Evolutionary conservation across 768 basidiomycete species (phyloP).

Genomic region (Amanita fuliginea): DNA sequence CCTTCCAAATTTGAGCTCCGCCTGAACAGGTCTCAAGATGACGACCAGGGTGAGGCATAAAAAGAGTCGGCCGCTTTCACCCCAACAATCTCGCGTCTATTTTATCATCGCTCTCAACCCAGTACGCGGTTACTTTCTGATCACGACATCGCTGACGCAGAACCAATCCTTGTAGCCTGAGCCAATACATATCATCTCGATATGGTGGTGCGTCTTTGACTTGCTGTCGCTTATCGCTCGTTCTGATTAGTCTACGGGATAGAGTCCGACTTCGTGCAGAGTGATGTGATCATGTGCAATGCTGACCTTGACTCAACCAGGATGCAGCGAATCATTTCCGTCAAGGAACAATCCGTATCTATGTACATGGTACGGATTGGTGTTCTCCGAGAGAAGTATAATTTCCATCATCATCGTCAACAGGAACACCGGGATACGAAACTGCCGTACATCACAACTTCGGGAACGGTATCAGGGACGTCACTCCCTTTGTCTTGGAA

Average conservation of each 20-base stretch:
- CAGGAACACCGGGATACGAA: neutral
- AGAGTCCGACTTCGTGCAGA: neutral
- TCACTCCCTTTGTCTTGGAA: neutral
- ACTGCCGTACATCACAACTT: neutral
- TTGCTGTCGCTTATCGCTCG: neutral
- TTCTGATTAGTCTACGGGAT: neutral
- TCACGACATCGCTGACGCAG: no score
- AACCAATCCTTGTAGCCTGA: no score
- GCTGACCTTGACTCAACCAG: neutral
- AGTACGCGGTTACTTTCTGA: no score
- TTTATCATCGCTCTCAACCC: no score
- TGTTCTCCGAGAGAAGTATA: neutral
- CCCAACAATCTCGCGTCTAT: no score
- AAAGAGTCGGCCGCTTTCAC: no score
- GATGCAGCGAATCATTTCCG: neutral
- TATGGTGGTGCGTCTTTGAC: neutral
- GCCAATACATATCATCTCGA: no score
- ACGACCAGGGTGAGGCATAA: no score
- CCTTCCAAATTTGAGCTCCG: no score
- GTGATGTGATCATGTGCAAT: neutral
- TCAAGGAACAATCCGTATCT: neutral
- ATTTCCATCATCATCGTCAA: neutral
- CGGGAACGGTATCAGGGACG: neutral
- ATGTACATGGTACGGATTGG: neutral
- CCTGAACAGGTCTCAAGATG: no score